A percentile compares a stretch with the other conserved stretches of the same genome.
phyloP scores from a whole-genome alignment of 2,329 filamentous ascomycete genomes.

The Colletotrichum nymphaeae region DNA sequence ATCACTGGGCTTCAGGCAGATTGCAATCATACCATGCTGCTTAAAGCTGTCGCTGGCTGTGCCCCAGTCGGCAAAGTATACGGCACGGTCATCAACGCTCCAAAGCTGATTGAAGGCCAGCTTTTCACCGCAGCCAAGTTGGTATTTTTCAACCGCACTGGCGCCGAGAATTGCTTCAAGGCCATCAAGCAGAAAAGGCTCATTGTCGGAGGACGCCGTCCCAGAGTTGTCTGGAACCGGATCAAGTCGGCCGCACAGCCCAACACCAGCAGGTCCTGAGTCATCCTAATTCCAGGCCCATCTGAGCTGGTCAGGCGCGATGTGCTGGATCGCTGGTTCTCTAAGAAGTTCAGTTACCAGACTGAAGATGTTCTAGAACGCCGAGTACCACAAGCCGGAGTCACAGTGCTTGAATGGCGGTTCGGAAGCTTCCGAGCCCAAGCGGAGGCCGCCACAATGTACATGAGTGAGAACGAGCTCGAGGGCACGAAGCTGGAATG shows the following conservation, averaged over 20 bases:
- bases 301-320: not conserved
- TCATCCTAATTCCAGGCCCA: constrained; percentile 1
- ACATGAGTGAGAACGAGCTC: not conserved
- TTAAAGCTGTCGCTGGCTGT: not conserved
- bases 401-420: constrained; percentile 4
- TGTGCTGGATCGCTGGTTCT: not conserved
- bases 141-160: constrained; percentile 12
- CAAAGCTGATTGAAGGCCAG: not conserved
- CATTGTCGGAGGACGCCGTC: not conserved
- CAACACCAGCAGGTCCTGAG: not conserved
- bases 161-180: not conserved
- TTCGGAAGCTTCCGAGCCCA: constrained; percentile 16
- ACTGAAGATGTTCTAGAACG: not conserved
- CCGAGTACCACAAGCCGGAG: not conserved
- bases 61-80: constrained; percentile 4
- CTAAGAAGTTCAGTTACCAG: not conserved
- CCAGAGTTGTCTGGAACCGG: constrained; percentile 7
- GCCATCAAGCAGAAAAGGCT: not conserved
- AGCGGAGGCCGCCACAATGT: not conserved
- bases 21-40: not conserved
- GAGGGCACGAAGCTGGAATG: not conserved
- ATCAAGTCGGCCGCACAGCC: constrained; percentile 1
- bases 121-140: constrained; percentile 6
- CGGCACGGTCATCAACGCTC: not conserved
- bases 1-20: not conserved